Percentiles rank a stretch among this genome's conserved stretches.
These are phyloP conservation scores for Lentithecium fluviatile DNA, from an alignment of 495 filamentous ascomycete species.

Conservation along the genomic window DNA sequence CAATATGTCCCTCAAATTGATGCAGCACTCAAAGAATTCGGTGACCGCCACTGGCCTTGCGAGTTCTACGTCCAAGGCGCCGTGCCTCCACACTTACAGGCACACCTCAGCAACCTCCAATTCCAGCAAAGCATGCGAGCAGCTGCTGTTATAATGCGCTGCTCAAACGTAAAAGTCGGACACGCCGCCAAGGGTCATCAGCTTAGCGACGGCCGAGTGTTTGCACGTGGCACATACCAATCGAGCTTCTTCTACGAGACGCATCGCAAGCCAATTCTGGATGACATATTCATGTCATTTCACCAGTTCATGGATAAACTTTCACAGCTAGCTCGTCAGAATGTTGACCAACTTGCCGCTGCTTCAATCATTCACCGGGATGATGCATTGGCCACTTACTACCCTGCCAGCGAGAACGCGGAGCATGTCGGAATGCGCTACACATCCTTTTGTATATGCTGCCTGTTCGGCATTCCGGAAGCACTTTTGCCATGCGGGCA, in stretches of 20 bases:
- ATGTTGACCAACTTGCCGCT: background rate
- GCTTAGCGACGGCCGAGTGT: slow-evolving; percentile 16
- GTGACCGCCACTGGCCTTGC: slow-evolving; percentile 25
- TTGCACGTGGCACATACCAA: slow-evolving; percentile 21
- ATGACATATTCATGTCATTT: slow-evolving; percentile 13
- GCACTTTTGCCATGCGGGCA: slow-evolving; percentile 20
- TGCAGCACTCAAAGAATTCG: slow-evolving; percentile 22
- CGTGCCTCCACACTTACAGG: slow-evolving; percentile 9
- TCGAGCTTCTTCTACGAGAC: slow-evolving; percentile 25
- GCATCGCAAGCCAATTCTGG: slow-evolving; percentile 7
- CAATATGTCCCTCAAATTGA: slow-evolving; percentile 25
- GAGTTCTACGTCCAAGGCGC: slow-evolving; percentile 16
- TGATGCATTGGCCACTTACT: slow-evolving; percentile 10
- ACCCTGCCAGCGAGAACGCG: background rate
- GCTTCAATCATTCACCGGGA: slow-evolving; percentile 22
- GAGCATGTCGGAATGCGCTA: slow-evolving; percentile 1
- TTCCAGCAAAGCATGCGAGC: slow-evolving; percentile 19
- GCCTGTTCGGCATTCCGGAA: slow-evolving; percentile 19
- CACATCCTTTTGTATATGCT: slow-evolving; percentile 24
- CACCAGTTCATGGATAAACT: slow-evolving; percentile 10
- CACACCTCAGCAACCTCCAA: slow-evolving; percentile 14
- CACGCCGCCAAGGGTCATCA: slow-evolving; percentile 30
- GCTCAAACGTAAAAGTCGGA: slow-evolving; percentile 23
- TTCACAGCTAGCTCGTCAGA: background rate
- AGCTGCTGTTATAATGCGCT: slow-evolving; percentile 19